phyloP scores from a whole-genome alignment of 2,329 filamentous ascomycete genomes.

The Trichophyton benhamiae region DNA sequence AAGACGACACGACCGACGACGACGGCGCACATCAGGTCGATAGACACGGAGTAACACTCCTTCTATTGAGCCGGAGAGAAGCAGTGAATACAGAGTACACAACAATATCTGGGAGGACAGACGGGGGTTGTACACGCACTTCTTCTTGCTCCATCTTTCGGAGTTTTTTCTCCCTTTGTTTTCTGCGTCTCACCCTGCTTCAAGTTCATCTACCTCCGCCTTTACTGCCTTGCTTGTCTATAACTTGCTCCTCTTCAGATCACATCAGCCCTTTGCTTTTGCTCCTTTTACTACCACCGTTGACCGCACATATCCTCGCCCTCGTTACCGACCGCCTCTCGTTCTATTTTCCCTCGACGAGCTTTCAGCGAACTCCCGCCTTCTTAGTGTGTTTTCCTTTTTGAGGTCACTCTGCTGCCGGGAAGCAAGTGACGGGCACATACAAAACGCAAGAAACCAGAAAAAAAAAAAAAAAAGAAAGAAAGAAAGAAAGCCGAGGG shows the following conservation, averaged over 20 bases:
- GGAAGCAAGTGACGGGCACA: constrained; percentile 1
- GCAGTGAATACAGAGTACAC: background rate
- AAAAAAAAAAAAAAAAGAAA: too few relatives aligned
- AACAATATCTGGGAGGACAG: background rate
- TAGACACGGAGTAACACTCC: background rate
- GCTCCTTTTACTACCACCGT: background rate
- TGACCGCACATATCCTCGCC: background rate
- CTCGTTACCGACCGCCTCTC: background rate
- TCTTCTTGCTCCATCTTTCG: background rate
- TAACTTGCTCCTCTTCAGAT: background rate
- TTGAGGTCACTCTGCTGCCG: background rate
- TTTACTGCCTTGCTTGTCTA: background rate
- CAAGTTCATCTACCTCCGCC: background rate
- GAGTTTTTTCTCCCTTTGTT: background rate
- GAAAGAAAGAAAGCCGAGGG: background rate
- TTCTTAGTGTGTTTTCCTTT: background rate
- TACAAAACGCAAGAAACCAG: background rate
- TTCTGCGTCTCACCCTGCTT: background rate
- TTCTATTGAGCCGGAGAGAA: background rate
- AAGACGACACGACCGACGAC: background rate
- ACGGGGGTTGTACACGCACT: background rate
- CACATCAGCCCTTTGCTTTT: background rate
- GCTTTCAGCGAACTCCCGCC: background rate
- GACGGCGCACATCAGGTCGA: too few relatives aligned
- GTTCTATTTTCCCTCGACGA: background rate